Conservation (phyloP, 495 filamentous ascomycete species). For the Aspergillus panamensis region DNA sequence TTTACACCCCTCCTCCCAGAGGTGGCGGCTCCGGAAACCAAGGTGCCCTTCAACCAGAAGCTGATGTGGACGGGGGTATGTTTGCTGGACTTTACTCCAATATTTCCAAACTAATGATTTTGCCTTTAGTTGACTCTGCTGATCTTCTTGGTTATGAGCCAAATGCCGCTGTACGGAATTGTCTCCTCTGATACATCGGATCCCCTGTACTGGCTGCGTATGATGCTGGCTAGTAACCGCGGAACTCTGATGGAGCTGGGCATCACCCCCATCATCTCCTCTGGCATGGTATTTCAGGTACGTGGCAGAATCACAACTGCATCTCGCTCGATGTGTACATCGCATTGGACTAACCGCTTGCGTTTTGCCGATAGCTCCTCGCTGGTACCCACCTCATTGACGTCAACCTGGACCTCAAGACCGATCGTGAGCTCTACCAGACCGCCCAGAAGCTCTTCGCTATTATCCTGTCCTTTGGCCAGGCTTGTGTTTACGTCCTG, state of each 20-base stretch:
- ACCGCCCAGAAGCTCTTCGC: slow-evolving; percentile 99
- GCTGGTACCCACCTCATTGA: slow-evolving; percentile 99
- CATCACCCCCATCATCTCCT: slow-evolving; percentile 98
- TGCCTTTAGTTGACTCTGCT: slow-evolving; percentile 73
- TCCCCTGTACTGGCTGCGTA: slow-evolving; percentile 98
- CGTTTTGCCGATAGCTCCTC: slow-evolving; percentile 58
- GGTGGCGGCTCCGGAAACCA: slow-evolving; percentile 94
- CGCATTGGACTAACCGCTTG: slow-evolving; percentile 6
- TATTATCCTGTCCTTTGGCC: slow-evolving; percentile 94
- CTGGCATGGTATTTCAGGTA: slow-evolving; percentile 98
- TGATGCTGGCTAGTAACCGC: slow-evolving; percentile 99
- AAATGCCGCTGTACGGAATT: slow-evolving; percentile 97
- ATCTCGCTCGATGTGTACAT: neutral
- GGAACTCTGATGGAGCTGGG: slow-evolving; percentile 99
- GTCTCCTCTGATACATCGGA: slow-evolving; percentile 96
- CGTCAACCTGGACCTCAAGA: slow-evolving; percentile 98
- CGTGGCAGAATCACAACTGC: slow-evolving; percentile 12
- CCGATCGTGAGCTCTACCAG: slow-evolving; percentile 98
- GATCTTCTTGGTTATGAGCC: slow-evolving; percentile 99
- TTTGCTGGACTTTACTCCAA: slow-evolving; percentile 20
- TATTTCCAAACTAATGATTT: slow-evolving; percentile 32
- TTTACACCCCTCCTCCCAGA: slow-evolving; percentile 98
- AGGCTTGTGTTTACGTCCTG: slow-evolving; percentile 94
- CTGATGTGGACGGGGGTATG: slow-evolving; percentile 96
- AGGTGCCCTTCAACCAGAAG: slow-evolving; percentile 97